These are phyloP conservation scores for Quaeritorhiza haematococci DNA, from an alignment of 371 early-diverging fungal species.

Conservation along the genomic window DNA sequence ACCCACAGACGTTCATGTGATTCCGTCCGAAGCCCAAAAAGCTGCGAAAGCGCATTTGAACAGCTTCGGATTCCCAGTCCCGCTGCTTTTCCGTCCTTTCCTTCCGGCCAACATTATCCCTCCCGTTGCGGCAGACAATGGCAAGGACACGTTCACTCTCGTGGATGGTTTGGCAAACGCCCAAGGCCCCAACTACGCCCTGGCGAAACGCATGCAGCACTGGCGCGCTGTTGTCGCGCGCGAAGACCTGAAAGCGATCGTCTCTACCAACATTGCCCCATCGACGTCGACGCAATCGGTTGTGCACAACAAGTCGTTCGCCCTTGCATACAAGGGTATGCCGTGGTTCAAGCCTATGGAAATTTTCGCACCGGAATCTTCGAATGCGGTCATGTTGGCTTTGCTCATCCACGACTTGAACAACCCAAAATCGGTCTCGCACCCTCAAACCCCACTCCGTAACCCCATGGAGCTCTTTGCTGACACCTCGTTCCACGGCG, in stretches of 20 bases:
- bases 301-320: background rate
- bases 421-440: background rate
- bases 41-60: background rate
- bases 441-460: background rate
- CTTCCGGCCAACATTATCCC: background rate
- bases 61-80: background rate
- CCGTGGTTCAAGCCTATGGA: conserved; percentile 3
- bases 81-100: background rate
- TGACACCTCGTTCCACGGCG: conserved; percentile 4
- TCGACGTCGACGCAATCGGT: conserved; percentile 2
- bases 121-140: background rate
- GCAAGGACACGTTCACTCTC: background rate
- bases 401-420: conserved; percentile 6
- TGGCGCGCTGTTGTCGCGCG: conserved; percentile 11
- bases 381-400: conserved; percentile 6
- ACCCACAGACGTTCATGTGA: conserved; percentile 11
- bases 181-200: conserved; percentile 12
- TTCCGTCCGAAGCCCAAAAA: conserved; percentile 1
- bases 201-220: conserved; percentile 13
- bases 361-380: conserved; percentile 8
- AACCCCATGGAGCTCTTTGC: conserved; percentile 8
- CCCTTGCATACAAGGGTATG: conserved; percentile 6
- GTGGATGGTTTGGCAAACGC: conserved; percentile 2
- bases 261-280: conserved; percentile 11
- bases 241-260: background rate